Evolutionary conservation across 805 yeast genomes (phyloP).

Genomic region (Yamadazyma ubonensis): DNA sequence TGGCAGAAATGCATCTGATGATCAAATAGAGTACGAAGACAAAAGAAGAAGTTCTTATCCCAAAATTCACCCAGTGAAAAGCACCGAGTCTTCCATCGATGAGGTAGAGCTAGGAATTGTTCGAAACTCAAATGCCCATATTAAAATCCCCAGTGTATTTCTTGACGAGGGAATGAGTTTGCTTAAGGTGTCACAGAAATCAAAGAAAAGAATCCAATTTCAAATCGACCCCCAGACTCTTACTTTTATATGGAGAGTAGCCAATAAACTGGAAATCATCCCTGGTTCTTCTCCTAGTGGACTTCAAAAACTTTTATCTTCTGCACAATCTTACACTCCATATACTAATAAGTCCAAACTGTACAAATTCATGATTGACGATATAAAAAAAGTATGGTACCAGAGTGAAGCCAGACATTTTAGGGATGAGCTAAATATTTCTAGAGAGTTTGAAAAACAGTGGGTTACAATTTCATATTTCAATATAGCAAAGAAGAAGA

Average conservation of each 20-base stretch:
- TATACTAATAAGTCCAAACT: constrained; percentile 2
- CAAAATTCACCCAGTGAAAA: not conserved
- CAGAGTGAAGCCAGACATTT: constrained; percentile 79
- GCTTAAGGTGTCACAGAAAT: constrained; percentile 67
- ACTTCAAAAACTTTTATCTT: constrained; percentile 17
- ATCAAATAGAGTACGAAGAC: not conserved
- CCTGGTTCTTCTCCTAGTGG: constrained; percentile 6
- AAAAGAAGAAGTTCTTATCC: constrained; percentile 9
- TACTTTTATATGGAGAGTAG: constrained; percentile 16
- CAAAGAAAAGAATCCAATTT: constrained; percentile 58
- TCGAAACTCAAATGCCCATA: constrained; percentile 3
- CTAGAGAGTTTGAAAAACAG: constrained; percentile 57
- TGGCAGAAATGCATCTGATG: constrained; percentile 7
- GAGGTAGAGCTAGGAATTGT: constrained; percentile 3
- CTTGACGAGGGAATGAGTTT: constrained; percentile 59
- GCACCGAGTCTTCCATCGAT: constrained; percentile 2
- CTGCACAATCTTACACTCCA: constrained; percentile 14
- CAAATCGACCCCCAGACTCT: constrained; percentile 56
- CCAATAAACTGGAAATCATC: constrained; percentile 10
- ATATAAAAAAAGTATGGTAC: constrained; percentile 58
- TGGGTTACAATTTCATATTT: constrained; percentile 85
- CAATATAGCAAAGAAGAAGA: constrained; percentile 55
- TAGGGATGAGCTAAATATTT: constrained; percentile 77
- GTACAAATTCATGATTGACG: constrained; percentile 48
- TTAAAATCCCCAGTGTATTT: constrained; percentile 45